A percentile compares a stretch with the other conserved stretches of the same genome.
These are phyloP conservation scores for Oryza longistaminata DNA, from an alignment of 176 grass and related monocot species.

Conservation along the genomic window DNA sequence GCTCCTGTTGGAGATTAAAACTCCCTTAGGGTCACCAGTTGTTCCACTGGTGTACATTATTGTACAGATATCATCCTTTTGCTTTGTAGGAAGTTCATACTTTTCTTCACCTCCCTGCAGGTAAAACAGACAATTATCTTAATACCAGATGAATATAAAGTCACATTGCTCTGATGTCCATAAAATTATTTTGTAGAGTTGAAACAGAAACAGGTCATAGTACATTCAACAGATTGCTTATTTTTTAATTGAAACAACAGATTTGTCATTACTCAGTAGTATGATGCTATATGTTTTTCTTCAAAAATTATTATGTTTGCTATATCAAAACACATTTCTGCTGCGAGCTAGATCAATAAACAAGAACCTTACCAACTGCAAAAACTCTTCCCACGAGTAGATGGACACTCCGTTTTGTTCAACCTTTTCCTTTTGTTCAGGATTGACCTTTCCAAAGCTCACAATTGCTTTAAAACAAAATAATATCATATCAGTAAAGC, in stretches of 20 bases:
- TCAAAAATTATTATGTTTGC: background rate
- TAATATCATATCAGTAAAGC: constrained; percentile 28
- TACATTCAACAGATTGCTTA: background rate
- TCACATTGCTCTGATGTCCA: constrained; percentile 5
- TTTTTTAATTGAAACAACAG: background rate
- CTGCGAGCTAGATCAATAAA: background rate
- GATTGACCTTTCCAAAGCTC: constrained; percentile 75
- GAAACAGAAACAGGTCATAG: background rate
- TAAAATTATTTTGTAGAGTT: background rate
- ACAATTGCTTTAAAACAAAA: constrained; percentile 75
- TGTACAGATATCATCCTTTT: constrained; percentile 81
- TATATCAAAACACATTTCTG: background rate
- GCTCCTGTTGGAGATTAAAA: constrained; percentile 86
- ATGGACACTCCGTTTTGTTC: constrained; percentile 72
- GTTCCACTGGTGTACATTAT: constrained; percentile 99
- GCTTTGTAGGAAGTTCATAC: constrained; percentile 74
- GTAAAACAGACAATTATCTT: constrained; percentile 26
- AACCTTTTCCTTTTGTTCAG: constrained; percentile 70
- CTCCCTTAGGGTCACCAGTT: constrained; percentile 93
- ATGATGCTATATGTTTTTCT: background rate
- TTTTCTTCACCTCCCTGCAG: constrained; percentile 64
- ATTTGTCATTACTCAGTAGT: background rate
- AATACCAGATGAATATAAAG: constrained; percentile 19
- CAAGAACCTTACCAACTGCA: constrained; percentile 57
- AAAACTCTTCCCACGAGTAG: constrained; percentile 86